Evolutionary conservation across 371 early-diverging fungal genomes (phyloP), one percentile per base, ranked within the genome.

Genomic region (Lichtheimia ornata): DNA sequence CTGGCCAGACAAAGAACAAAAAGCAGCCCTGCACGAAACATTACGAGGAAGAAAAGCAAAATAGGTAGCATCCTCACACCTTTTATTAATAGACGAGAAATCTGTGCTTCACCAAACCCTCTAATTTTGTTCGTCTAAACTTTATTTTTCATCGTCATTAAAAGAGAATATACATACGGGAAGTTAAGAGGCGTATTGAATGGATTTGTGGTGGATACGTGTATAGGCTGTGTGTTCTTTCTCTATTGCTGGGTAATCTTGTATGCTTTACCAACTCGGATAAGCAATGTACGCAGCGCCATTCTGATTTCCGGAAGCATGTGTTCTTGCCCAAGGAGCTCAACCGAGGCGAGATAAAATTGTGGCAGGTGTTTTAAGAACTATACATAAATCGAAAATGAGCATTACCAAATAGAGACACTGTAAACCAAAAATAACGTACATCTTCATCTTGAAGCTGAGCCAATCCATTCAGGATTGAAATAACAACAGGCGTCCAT

Each of bases 401-500:
- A 50, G 22, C 49, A 47, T n/a, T 47, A 47, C 22, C 11, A 47
- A 47, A 47, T 1, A 47, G 47, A 47, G 47, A 1, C 18, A 18
- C 9, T 6, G 35, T 11, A 35, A 35, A 35, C 35, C 35, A 35
- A 35, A 35, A 35, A 35, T 35, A 35, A 35, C 35, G 69, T 71
- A 76, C 76, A 55, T 83, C 84, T 73, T 83, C 75, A 55, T 81
- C 79, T 65, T 81, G 76, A 27, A 83, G 60, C 27, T 77, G 74
- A 7, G 80, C 61, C 53, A 79, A 61, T 14, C 78, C 81, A 41
- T 69, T 73, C 35, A 83, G 47, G 22, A 83, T 77, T 17, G 76
- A 74, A 6, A 81, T 77, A 25, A 83, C 79, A 17, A 81, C 78
- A 42, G 84, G 81, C 43, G 84, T 79, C 84, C 84, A 83, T 44